These are phyloP conservation scores for Symbiotaphrina buchneri DNA, from an alignment of 495 filamentous ascomycete genomes.

Conservation along the genomic window DNA sequence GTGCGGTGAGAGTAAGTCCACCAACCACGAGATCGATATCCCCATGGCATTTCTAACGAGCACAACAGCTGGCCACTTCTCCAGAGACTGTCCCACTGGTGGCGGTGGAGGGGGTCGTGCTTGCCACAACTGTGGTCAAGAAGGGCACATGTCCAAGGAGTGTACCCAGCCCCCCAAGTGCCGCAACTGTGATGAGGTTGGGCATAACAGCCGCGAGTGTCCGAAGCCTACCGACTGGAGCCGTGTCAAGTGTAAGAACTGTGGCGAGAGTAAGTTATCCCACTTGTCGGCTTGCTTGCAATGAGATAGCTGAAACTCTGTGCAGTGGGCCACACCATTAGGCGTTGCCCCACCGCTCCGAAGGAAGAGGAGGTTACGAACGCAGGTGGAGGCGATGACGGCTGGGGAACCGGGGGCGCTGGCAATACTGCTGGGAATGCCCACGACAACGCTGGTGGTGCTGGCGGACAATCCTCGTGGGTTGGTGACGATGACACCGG, in stretches of 20 bases:
- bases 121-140: conserved; percentile 41
- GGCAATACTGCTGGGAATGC: no score
- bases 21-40: neutral
- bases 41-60: conserved; percentile 4
- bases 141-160: conserved; percentile 30
- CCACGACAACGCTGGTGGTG: no score
- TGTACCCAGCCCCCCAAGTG: conserved; percentile 36
- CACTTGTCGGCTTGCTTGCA: neutral
- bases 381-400: no score
- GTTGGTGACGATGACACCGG: no score
- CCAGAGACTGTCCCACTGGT: conserved; percentile 52
- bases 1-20: conserved; percentile 39
- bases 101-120: conserved; percentile 19
- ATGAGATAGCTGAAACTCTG: conserved; percentile 6
- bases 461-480: no score
- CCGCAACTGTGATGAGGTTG: conserved; percentile 48
- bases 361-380: no score
- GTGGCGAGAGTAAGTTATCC: conserved; percentile 34
- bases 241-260: conserved; percentile 55
- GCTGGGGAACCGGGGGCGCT: no score
- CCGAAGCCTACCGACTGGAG: conserved; percentile 53
- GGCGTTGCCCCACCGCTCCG: conserved; percentile 30
- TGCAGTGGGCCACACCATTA: conserved; percentile 42
- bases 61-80: conserved; percentile 52
- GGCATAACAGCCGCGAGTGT: conserved; percentile 55